Conservation (phyloP, 2,329 filamentous ascomycete genomes). For the Pleoardoris graminearum region DNA sequence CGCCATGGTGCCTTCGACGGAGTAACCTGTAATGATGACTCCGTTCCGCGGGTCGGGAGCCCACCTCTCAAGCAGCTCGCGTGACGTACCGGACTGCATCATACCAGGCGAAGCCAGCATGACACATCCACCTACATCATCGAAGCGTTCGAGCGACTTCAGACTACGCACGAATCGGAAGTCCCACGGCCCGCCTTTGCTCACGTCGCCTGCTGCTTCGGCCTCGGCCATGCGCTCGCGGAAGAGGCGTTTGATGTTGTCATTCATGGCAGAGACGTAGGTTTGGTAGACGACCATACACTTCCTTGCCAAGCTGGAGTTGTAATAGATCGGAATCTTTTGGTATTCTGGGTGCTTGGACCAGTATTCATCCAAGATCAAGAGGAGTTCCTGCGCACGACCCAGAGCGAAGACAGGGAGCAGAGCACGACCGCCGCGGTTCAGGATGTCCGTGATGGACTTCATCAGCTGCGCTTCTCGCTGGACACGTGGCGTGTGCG, state of each 20-base stretch:
- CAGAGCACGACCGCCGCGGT: conserved; percentile 86
- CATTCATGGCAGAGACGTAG: conserved; percentile 98
- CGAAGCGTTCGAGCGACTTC: conserved; percentile 91
- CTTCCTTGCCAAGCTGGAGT: conserved; percentile 89
- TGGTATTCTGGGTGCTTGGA: conserved; percentile 84
- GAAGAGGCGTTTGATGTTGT: conserved; percentile 97
- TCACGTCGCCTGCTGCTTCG: conserved; percentile 74
- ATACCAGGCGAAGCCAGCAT: conserved; percentile 98
- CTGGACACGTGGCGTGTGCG: conserved; percentile 86
- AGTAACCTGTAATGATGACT: conserved; percentile 98
- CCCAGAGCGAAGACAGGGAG: conserved; percentile 96
- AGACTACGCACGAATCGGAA: conserved; percentile 92
- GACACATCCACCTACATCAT: conserved; percentile 92
- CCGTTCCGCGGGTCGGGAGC: conserved; percentile 95
- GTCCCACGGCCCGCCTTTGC: conserved; percentile 88
- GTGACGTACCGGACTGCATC: conserved; percentile 93
- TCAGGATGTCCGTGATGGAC: conserved; percentile 86
- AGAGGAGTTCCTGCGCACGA: conserved; percentile 86
- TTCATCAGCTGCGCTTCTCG: conserved; percentile 95
- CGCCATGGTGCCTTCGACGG: conserved; percentile 97
- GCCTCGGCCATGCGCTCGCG: conserved; percentile 89
- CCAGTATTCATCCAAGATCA: conserved; percentile 98
- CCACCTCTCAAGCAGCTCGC: conserved; percentile 92
- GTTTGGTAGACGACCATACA: conserved; percentile 99
- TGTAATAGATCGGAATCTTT: conserved; percentile 94